A percentile compares a stretch with the other conserved stretches of the same genome.
Evolutionary conservation across 257 asterid species (phyloP).

Genomic region (Rauvolfia tetraphylla): DNA sequence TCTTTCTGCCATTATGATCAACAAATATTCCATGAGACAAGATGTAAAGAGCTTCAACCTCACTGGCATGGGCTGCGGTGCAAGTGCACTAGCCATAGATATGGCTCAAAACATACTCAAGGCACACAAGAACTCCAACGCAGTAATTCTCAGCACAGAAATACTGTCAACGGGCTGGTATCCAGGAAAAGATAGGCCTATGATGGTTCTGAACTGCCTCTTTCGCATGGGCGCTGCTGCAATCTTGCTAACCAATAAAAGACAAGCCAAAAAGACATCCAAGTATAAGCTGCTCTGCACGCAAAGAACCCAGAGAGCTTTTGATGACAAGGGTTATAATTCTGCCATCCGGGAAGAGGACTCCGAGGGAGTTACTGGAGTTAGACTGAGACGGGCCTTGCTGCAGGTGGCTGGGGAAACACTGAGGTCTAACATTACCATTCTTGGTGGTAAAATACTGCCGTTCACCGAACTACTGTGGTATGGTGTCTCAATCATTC

Average conservation of each 20-base stretch:
- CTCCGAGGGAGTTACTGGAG: constrained; percentile 66
- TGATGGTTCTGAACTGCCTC: constrained; percentile 66
- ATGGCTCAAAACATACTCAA: constrained; percentile 54
- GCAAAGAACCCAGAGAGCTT: constrained; percentile 61
- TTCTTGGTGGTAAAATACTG: constrained; percentile 52
- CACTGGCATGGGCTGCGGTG: constrained; percentile 95
- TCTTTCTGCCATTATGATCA: constrained; percentile 54
- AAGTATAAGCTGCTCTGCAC: constrained; percentile 55
- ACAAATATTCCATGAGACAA: constrained; percentile 46
- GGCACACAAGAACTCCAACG: constrained; percentile 40
- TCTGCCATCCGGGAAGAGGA: constrained; percentile 78
- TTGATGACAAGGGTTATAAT: constrained; percentile 56
- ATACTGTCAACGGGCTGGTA: constrained; percentile 83
- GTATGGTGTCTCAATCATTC: constrained; percentile 32
- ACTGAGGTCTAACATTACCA: constrained; percentile 46
- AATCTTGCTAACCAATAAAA: constrained; percentile 49
- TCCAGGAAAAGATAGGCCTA: constrained; percentile 52
- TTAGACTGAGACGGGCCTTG: constrained; percentile 50
- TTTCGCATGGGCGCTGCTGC: constrained; percentile 81
- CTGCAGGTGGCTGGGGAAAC: constrained; percentile 73
- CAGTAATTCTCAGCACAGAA: constrained; percentile 75
- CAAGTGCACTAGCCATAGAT: constrained; percentile 66
- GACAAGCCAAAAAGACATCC: constrained; percentile 26
- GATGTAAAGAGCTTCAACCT: constrained; percentile 61
- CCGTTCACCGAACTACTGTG: constrained; percentile 48